Percentiles rank a stretch among this genome's conserved stretches.
Evolutionary conservation across 139 green algal genomes (phyloP).

Genomic region (Bryopsis sp.): DNA sequence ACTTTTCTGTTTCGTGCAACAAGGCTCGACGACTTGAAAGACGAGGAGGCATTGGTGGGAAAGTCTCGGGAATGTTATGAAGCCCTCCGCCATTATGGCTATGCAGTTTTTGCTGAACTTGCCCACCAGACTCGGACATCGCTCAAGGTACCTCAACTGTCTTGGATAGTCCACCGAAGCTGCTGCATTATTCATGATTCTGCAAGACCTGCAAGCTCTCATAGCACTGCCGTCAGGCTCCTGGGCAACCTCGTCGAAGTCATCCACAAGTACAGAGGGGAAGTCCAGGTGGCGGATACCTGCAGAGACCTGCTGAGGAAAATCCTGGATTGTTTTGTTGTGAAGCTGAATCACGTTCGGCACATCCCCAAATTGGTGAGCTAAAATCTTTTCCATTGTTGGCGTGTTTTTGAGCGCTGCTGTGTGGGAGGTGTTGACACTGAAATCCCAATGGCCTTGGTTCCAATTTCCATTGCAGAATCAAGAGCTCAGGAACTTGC

Average conservation of each 20-base stretch:
- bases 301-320: constrained; percentile 49
- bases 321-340: constrained; percentile 76
- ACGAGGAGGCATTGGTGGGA: constrained; percentile 14
- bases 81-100: constrained; percentile 16
- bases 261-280: constrained; percentile 3
- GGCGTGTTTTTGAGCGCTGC: background rate
- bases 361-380: constrained; percentile 17
- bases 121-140: constrained; percentile 10
- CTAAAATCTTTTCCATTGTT: background rate
- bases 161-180: constrained; percentile 22
- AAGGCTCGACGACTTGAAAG: constrained; percentile 13
- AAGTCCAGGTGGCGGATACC: constrained; percentile 18
- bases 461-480: too few relatives aligned
- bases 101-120: constrained; percentile 21
- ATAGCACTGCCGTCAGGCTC: constrained; percentile 5
- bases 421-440: background rate
- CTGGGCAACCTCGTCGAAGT: constrained; percentile 16
- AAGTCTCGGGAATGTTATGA: constrained; percentile 16
- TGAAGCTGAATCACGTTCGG: constrained; percentile 54
- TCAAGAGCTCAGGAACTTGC: constrained; percentile 27
- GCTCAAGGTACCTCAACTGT: constrained; percentile 15
- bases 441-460: too few relatives aligned
- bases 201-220: constrained; percentile 11
- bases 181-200: constrained; percentile 15
- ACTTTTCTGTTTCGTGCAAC: background rate